Evolutionary conservation across 1,284 basidiomycete species (phyloP), one percentile per base, ranked within the genome.

Genomic region (Moniliophthora roreri): DNA sequence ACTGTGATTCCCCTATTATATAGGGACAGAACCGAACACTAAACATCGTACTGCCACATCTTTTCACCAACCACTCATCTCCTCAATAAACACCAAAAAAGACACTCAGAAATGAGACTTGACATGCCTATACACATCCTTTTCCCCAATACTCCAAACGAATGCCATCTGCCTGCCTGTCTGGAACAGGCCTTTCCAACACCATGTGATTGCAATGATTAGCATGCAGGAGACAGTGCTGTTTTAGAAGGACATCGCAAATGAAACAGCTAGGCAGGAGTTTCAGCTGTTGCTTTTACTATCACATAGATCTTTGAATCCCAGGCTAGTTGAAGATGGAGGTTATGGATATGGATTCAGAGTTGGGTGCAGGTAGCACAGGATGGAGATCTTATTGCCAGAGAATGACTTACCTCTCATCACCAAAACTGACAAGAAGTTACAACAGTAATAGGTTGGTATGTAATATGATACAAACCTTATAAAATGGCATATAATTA

Each of bases 281-380:
- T 79, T 78, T 77, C 68, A 60, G 50, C 65, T 66, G 79, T 82
- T 77, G 85, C 83, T 85, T 84, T 76, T 75, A 79, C 77, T 71
- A 65, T 77, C 72, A 68, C 80, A 74, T 78, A 77, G 80, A 76
- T 76, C 74, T 45, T 65, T 68, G 67, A 76, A 79, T 76, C 78
- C 80, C 76, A 72, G 77, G 24, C 24, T 15, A 46, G 44, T 32
- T 32, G 28, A 11, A 32, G 7, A 11, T 32, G 28, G 28, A 11
- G 6, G 7, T 32, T n/a, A 32, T 32, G 28, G 28, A 32, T 32
- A 11, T 32, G 28, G 28, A 32, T 11, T 11, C 28, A 11, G 28
- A 6, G 11, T 6, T 6, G 28, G 11, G 11, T 6, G 28, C 6
- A 32, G 6, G 6, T n/a, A 6, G 28, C 6, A 32, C 7, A 6